Evolutionary conservation across 768 basidiomycete genomes (phyloP), one percentile per base, ranked within the genome.

Genomic region (Collybia sp.): DNA sequence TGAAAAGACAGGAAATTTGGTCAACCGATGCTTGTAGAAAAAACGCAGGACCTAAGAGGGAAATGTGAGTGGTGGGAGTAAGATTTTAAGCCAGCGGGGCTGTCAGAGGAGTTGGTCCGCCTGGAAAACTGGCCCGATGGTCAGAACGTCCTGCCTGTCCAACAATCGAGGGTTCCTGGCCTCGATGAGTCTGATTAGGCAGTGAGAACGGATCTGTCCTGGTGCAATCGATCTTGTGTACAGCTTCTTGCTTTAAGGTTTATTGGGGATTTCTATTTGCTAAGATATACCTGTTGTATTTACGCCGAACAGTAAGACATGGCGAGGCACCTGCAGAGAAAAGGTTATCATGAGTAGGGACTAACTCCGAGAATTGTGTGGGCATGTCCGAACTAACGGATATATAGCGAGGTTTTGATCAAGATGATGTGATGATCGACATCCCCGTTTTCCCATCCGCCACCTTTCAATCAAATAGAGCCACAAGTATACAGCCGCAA

Each of bases 41-140:
- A 17, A 42, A 8, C 25, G 8, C 25, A 25, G 25, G 8, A 25
- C 25, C 25, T 25, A 25, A 25, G 25, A 25, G 25, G 25, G 4
- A 25, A 25, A 25, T 25, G 8, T 25, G 49, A 53, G 52, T 33
- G 45, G 46, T 34, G 49, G 53, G 47, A 44, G 56, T 46, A 53
- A 55, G 58, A 56, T 56, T 66, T 64, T 66, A 68, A 66, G 56
- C 53, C 53, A 53, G 43, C 38, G 44, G 42, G 40, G 39, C 47
- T 55, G 53, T 48, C 46, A 47, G 8, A 25, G 25, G 25, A 44
- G 44, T 60, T 51, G 56, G 48, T 57, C 51, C 53, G 56, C 47
- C 48, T 49, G 58, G 59, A 55, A 50, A 55, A 48, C 53, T 58
- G 50, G 47, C 52, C 57, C 54, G 53, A 50, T 50, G 53, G 47